A percentile compares a stretch with the other conserved stretches of the same genome.
Conservation (phyloP, 2,329 filamentous ascomycete genomes). For the Penicillium sp. region DNA sequence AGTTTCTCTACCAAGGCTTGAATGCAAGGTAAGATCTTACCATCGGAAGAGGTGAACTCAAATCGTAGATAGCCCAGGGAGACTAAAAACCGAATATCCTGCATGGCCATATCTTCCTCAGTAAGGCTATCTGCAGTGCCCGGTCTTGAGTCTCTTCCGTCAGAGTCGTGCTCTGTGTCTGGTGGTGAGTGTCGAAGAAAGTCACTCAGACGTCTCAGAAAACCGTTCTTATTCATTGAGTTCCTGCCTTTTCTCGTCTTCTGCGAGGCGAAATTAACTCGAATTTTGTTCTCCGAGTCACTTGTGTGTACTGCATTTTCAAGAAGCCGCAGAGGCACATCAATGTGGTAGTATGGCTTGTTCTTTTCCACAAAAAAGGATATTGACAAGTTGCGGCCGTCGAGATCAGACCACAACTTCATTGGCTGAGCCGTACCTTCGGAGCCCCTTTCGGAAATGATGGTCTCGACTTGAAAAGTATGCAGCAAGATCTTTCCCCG, state of each 20-base stretch:
- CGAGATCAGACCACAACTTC: slow-evolving; percentile 2
- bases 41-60: neutral
- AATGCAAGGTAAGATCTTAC: neutral
- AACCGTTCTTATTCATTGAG: neutral
- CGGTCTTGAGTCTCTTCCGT: neutral
- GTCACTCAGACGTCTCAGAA: slow-evolving; percentile 1
- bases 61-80: neutral
- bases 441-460: neutral
- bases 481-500: slow-evolving; percentile 1
- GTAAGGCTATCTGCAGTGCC: neutral
- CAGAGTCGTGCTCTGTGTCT: neutral
- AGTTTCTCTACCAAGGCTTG: neutral
- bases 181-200: neutral
- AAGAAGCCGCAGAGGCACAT: neutral
- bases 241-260: neutral
- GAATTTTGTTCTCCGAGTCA: neutral
- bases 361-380: neutral
- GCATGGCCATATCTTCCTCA: neutral
- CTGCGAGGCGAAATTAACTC: neutral
- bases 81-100: neutral
- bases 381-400: neutral
- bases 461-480: neutral
- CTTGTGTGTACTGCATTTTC: neutral
- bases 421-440: neutral
- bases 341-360: neutral